Evolutionary conservation across 176 grass and related monocot species (phyloP), one percentile per base, ranked within the genome.

Genomic region (Panicum miliaceum): DNA sequence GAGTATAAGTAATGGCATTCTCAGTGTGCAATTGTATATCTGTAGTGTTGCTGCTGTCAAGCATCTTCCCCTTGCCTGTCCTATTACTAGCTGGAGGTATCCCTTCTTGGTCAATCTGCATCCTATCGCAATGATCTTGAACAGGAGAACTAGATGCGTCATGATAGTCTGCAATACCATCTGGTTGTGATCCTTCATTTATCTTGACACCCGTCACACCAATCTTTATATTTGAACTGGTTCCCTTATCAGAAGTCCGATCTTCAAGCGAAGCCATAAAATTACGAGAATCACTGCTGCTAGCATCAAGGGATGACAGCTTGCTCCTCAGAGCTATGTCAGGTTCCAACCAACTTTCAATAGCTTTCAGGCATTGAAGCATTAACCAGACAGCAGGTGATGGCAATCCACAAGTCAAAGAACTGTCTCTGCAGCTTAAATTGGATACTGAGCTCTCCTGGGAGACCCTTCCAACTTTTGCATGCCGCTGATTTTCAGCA

Each of bases 381-480:
- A 92, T 90, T 69, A 96, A 90, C 86, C 84, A 93, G 58, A 73
- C 59, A 77, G 88, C 83, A 87, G 93, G 86, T 42, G 86, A 82
- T 64, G 89, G 71, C 64, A 79, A 64, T 52, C 38, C 86, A 78
- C 42, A 75, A 43, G 62, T 83, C 29, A 45, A 71, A 80, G 59
- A 70, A 64, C 37, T 88, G 26, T 51, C 83, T 65, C 79, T 77
- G 26, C 64, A 84, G 51, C 84, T 87, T 83, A 64, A 73, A 80
- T 56, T 83, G 74, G 68, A 81, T 46, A 70, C 80, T 36, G 65
- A 81, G 75, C 76, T 93, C 75, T 91, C 86, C 47, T 86, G 81
- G 74, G 92, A 92, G 73, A 94, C 84, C 86, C 93, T 96, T 68
- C 91, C 97, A 26, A 99, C 90, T 92, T 99, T 99, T 74, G 97